Evolutionary conservation across 257 asterid genomes (phyloP).

Genomic region (Solanum commersonii): DNA sequence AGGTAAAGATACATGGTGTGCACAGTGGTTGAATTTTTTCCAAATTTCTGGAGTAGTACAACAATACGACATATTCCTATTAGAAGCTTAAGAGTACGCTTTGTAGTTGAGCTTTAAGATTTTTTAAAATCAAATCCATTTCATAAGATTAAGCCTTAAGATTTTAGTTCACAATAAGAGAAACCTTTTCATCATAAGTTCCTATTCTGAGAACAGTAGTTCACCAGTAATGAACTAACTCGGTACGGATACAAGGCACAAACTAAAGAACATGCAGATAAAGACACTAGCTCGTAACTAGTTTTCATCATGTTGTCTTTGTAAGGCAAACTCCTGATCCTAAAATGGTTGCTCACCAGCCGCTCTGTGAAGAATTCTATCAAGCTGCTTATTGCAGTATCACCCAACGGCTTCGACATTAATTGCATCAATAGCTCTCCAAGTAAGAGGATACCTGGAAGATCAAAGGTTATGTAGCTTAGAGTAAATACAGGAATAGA

Average conservation of each 20-base stretch:
- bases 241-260: background rate
- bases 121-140: background rate
- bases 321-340: background rate
- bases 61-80: background rate
- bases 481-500: background rate
- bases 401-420: slow-evolving; percentile 41
- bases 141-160: background rate
- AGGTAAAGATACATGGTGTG: background rate
- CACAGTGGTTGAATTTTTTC: background rate
- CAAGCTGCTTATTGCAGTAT: slow-evolving; percentile 58
- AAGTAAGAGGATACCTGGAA: slow-evolving; percentile 72
- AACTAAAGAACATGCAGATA: background rate
- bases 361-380: slow-evolving; percentile 75
- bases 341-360: slow-evolving; percentile 51
- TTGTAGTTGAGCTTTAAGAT: background rate
- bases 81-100: background rate
- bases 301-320: background rate
- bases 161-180: background rate
- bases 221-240: background rate
- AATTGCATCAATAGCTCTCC: slow-evolving; percentile 61
- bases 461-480: slow-evolving; percentile 1
- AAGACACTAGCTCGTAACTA: background rate
- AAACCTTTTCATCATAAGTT: background rate
- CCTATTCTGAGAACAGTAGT: background rate
- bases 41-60: background rate